Percentiles rank a stretch among this genome's conserved stretches.
Evolutionary conservation across 208 protist species (phyloP).

Genomic region (Crithidia bombi): DNA sequence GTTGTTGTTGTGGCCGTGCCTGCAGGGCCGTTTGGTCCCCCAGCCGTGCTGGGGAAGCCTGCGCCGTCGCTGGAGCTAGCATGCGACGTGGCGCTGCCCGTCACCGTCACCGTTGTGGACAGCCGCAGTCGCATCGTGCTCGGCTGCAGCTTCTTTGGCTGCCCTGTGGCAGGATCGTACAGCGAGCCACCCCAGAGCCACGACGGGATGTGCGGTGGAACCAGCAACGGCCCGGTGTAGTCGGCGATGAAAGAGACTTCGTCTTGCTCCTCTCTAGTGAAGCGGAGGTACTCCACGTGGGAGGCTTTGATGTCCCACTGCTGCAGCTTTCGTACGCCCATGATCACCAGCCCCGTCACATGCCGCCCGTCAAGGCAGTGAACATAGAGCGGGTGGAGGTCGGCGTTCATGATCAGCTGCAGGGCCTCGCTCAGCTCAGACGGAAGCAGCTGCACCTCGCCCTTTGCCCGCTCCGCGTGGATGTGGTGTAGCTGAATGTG

Average conservation of each 20-base stretch:
- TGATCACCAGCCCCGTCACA: constrained; percentile 70
- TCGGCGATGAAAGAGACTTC: constrained; percentile 75
- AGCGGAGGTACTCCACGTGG: constrained; percentile 75
- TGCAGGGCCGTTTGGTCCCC: background rate
- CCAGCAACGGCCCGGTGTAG: constrained; percentile 69
- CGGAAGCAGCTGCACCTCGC: constrained; percentile 78
- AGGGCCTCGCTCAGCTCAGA: constrained; percentile 69
- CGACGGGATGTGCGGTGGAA: constrained; percentile 55
- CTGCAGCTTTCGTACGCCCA: constrained; percentile 84
- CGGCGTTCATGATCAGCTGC: constrained; percentile 57
- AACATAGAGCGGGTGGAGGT: constrained; percentile 76
- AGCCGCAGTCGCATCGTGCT: constrained; percentile 16
- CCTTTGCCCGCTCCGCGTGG: constrained; percentile 83
- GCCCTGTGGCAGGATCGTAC: constrained; percentile 19
- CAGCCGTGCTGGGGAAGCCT: background rate
- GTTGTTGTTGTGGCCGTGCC: background rate
- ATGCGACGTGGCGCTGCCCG: background rate
- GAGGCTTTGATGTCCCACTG: constrained; percentile 60
- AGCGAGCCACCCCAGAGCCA: constrained; percentile 66
- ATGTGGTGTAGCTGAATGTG: constrained; percentile 71
- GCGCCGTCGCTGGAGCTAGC: background rate
- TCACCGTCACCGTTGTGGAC: constrained; percentile 14
- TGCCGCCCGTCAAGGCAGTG: constrained; percentile 90
- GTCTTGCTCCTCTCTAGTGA: constrained; percentile 60
- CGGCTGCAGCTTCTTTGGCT: constrained; percentile 23